phyloP scores from a whole-genome alignment of 2,329 filamentous ascomycete species.

The Stromatinia cepivora region DNA sequence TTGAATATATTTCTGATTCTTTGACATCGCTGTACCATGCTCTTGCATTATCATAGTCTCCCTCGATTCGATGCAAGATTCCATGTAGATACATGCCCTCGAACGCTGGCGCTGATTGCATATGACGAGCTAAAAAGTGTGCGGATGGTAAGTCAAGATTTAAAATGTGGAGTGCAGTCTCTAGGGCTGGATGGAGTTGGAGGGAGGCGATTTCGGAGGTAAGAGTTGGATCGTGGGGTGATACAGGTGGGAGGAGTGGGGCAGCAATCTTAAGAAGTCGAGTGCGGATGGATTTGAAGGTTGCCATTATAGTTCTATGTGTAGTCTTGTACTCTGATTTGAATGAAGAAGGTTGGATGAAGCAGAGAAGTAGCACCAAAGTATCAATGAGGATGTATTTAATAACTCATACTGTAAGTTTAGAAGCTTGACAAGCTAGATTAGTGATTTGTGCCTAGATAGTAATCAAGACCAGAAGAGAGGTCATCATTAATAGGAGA shows the following conservation, averaged over 20 bases:
- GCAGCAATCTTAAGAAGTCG: conserved; percentile 24
- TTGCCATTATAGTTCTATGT: neutral
- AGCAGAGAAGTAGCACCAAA: neutral
- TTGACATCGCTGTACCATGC: conserved; percentile 51
- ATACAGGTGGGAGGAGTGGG: conserved; percentile 36
- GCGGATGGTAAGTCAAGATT: conserved; percentile 52
- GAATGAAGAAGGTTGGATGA: neutral
- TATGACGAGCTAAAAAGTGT: conserved; percentile 54
- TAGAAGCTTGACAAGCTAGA: neutral
- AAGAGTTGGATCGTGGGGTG: conserved; percentile 28
- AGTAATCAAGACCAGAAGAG: neutral
- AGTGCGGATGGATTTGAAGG: conserved; percentile 10
- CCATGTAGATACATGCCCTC: conserved; percentile 55
- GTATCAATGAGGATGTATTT: neutral
- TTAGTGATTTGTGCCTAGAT: neutral
- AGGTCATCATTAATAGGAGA: neutral
- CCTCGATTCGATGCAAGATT: conserved; percentile 52
- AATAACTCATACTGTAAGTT: neutral
- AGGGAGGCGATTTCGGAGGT: conserved; percentile 39
- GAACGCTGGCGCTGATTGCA: conserved; percentile 49
- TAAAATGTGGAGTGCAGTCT: conserved; percentile 52
- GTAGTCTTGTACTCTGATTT: neutral
- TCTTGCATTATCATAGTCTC: conserved; percentile 50
- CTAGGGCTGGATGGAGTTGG: conserved; percentile 49
- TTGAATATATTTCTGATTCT: conserved; percentile 41